Conservation (phyloP, 257 asterid genomes). For the Scutellaria barbata region DNA sequence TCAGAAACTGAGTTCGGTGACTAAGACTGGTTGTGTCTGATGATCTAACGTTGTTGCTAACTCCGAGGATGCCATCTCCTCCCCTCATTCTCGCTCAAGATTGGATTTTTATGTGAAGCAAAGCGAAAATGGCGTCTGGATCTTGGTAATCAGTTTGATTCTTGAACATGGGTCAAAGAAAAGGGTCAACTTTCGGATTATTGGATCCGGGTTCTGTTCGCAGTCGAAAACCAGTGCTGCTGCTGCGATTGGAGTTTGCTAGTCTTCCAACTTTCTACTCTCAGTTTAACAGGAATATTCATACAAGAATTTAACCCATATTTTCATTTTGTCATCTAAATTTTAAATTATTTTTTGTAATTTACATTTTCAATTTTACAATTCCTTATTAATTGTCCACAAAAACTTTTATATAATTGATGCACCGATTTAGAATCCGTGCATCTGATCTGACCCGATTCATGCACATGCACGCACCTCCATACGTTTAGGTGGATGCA, state of each 20-base stretch:
- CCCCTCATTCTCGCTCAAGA: conserved; percentile 50
- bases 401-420: too few relatives aligned
- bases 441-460: too few relatives aligned
- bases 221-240: conserved; percentile 18
- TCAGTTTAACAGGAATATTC: background rate
- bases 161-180: conserved; percentile 17
- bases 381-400: too few relatives aligned
- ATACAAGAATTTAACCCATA: too few relatives aligned
- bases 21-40: conserved; percentile 41
- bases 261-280: background rate
- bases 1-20: conserved; percentile 56
- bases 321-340: background rate
- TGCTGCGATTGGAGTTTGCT: conserved; percentile 25
- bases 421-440: too few relatives aligned
- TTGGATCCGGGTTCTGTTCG: conserved; percentile 29
- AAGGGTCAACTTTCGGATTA: conserved; percentile 18
- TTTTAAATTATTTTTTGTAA: too few relatives aligned
- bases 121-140: conserved; percentile 36
- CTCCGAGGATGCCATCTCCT: conserved; percentile 70
- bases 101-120: conserved; percentile 27
- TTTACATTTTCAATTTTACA: too few relatives aligned
- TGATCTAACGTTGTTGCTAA: conserved; percentile 41
- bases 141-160: conserved; percentile 31
- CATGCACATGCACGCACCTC: too few relatives aligned
- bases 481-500: too few relatives aligned